Evolutionary conservation across 176 grass and related monocot species (phyloP).

Genomic region (Oryza meridionalis): DNA sequence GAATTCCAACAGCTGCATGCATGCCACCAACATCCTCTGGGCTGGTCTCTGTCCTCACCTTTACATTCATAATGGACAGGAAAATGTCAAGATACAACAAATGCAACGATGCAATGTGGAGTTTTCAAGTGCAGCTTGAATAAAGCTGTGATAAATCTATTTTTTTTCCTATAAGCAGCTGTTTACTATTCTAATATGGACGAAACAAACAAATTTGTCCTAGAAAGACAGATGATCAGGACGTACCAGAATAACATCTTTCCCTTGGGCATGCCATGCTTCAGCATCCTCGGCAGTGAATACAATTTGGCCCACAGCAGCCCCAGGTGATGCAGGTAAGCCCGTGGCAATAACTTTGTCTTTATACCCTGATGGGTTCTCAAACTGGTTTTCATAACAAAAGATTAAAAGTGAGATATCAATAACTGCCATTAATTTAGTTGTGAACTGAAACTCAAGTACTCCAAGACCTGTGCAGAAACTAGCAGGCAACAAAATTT

Average conservation of each 20-base stretch:
- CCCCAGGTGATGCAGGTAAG: constrained; percentile 95
- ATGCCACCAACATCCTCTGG: constrained; percentile 99
- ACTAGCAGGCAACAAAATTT: constrained; percentile 4
- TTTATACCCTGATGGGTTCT: constrained; percentile 75
- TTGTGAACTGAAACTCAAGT: constrained; percentile 16
- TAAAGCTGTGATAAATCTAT: background rate
- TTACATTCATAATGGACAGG: constrained; percentile 31
- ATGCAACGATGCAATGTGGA: background rate
- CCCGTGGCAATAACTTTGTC: constrained; percentile 76
- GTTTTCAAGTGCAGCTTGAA: constrained; percentile 9
- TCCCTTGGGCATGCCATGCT: constrained; percentile 91
- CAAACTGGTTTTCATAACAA: constrained; percentile 64
- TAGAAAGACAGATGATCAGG: constrained; percentile 22
- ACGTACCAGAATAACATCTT: constrained; percentile 85
- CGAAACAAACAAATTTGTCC: background rate
- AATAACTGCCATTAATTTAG: constrained; percentile 30
- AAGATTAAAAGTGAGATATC: constrained; percentile 28
- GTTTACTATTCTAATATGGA: constrained; percentile 20
- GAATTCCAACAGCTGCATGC: constrained; percentile 86
- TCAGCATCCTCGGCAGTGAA: constrained; percentile 97
- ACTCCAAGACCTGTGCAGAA: background rate
- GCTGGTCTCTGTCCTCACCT: constrained; percentile 98
- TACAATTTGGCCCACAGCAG: constrained; percentile 90
- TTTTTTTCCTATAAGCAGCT: constrained; percentile 2
- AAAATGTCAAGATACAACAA: constrained; percentile 21